Evolutionary conservation across 306 rosid genomes (phyloP).

Genomic region (Alnus rubra): DNA sequence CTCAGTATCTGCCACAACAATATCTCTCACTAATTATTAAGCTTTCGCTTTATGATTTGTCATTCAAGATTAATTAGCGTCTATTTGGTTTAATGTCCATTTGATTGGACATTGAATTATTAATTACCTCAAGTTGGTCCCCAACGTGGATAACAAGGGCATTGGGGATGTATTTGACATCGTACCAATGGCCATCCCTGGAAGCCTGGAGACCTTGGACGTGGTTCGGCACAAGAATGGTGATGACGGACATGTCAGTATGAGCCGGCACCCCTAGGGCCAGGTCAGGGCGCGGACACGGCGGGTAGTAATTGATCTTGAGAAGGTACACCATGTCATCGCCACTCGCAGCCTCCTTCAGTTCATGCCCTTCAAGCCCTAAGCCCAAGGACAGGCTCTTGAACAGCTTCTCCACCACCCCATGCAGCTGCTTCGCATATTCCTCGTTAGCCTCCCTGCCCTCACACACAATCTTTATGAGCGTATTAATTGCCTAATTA

Average conservation of each 20-base stretch:
- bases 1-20: constrained; percentile 49
- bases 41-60: neutral
- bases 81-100: no score
- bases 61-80: no score
- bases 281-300: constrained; percentile 76
- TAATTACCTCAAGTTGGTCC: constrained; percentile 75
- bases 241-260: constrained; percentile 68
- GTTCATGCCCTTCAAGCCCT: constrained; percentile 58
- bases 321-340: constrained; percentile 54
- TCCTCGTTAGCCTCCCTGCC: constrained; percentile 64
- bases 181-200: constrained; percentile 63
- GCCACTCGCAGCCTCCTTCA: constrained; percentile 56
- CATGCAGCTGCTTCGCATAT: constrained; percentile 45
- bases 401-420: constrained; percentile 57
- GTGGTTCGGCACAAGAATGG: constrained; percentile 72
- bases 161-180: constrained; percentile 67
- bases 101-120: neutral
- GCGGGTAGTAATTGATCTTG: constrained; percentile 86
- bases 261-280: constrained; percentile 74
- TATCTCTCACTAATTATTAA: neutral
- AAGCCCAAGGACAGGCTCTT: constrained; percentile 51
- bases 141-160: constrained; percentile 80
- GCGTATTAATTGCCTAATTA: no score
- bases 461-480: neutral
- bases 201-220: constrained; percentile 83